Evolutionary conservation across 2,329 filamentous ascomycete species (phyloP).

Genomic region (Penicillium sp.): DNA sequence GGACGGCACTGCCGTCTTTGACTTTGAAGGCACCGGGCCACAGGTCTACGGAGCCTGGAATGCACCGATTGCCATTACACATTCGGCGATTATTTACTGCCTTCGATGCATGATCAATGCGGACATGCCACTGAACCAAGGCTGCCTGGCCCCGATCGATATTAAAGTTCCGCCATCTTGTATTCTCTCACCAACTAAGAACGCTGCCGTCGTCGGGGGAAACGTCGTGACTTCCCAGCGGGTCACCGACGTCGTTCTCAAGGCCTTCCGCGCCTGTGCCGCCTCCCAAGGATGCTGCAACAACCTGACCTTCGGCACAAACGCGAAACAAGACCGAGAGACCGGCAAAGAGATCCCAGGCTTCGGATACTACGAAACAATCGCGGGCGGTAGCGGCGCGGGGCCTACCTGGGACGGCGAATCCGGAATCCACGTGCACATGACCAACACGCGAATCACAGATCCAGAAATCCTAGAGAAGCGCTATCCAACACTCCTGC

Average conservation of each 20-base stretch:
- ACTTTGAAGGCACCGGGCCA: slow-evolving; percentile 77
- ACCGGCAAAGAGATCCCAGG: slow-evolving; percentile 66
- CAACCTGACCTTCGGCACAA: slow-evolving; percentile 78
- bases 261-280: slow-evolving; percentile 78
- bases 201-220: slow-evolving; percentile 80
- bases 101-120: slow-evolving; percentile 78
- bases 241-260: slow-evolving; percentile 81
- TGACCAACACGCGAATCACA: slow-evolving; percentile 88
- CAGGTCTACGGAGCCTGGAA: slow-evolving; percentile 83
- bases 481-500: slow-evolving; percentile 75
- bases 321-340: slow-evolving; percentile 68
- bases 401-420: slow-evolving; percentile 78
- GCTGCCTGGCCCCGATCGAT: slow-evolving; percentile 76
- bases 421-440: slow-evolving; percentile 79
- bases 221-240: slow-evolving; percentile 81
- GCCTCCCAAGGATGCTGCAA: slow-evolving; percentile 82
- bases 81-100: slow-evolving; percentile 85
- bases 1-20: slow-evolving; percentile 77
- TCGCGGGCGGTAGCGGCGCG: slow-evolving; percentile 78
- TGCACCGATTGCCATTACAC: slow-evolving; percentile 80
- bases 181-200: slow-evolving; percentile 75
- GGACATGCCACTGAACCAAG: slow-evolving; percentile 86
- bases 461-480: slow-evolving; percentile 83
- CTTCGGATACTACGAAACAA: slow-evolving; percentile 89
- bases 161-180: slow-evolving; percentile 71